These are phyloP conservation scores for Fusarium devonianum DNA, from an alignment of 2,329 filamentous ascomycete genomes.

Conservation along the genomic window DNA sequence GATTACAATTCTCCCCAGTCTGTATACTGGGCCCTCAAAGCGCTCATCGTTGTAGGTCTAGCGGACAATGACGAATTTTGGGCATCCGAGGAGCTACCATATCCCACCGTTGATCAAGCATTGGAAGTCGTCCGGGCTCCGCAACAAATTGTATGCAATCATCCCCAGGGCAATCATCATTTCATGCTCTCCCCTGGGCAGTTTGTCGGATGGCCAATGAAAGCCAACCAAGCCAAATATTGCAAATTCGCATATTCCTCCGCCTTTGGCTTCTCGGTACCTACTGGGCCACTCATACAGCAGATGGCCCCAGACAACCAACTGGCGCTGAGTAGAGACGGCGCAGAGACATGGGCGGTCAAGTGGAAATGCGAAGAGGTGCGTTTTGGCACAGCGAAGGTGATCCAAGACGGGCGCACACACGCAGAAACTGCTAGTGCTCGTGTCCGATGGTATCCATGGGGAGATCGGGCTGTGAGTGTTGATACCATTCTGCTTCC, in stretches of 20 bases:
- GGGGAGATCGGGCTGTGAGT: constrained; percentile 39
- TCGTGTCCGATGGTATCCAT: constrained; percentile 34
- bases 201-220: constrained; percentile 48
- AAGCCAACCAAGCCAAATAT: constrained; percentile 54
- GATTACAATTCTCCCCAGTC: constrained; percentile 66
- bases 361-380: constrained; percentile 40
- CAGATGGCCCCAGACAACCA: constrained; percentile 48
- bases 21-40: constrained; percentile 62
- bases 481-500: constrained; percentile 43
- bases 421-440: background rate
- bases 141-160: constrained; percentile 55
- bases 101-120: constrained; percentile 18
- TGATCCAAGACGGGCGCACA: background rate
- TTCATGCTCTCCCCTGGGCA: constrained; percentile 53
- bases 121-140: constrained; percentile 39
- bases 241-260: constrained; percentile 59
- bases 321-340: constrained; percentile 43
- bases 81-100: constrained; percentile 47
- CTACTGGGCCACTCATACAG: constrained; percentile 45
- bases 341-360: constrained; percentile 42
- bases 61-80: constrained; percentile 53
- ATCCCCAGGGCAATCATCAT: constrained; percentile 46
- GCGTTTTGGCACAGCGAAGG: background rate
- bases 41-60: constrained; percentile 53
- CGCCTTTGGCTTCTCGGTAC: constrained; percentile 54